Conservation (phyloP, 2,329 filamentous ascomycete genomes). For the Lojkania enalia region DNA sequence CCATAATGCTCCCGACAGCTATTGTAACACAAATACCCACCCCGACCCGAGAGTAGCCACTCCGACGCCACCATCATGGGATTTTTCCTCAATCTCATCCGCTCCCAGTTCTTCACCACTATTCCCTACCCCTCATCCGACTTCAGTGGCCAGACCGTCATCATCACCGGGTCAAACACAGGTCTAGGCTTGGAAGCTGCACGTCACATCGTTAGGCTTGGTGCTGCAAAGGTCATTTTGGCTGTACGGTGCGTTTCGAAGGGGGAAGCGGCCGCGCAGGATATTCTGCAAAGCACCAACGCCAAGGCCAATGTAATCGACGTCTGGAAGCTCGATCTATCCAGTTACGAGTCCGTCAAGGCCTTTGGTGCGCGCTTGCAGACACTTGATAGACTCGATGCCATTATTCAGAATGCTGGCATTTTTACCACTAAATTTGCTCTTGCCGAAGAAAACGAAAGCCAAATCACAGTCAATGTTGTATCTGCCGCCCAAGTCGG, state of each 20-base stretch:
- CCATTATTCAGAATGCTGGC: slow-evolving; percentile 47
- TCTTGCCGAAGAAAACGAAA: slow-evolving; percentile 19
- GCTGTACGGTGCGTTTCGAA: slow-evolving; percentile 29
- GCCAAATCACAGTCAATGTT: slow-evolving; percentile 27
- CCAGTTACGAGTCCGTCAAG: slow-evolving; percentile 42
- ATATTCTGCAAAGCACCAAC: slow-evolving; percentile 5
- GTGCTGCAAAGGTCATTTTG: slow-evolving; percentile 27
- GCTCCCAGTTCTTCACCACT: slow-evolving; percentile 44
- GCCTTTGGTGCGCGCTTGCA: slow-evolving; percentile 31
- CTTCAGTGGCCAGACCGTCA: slow-evolving; percentile 40
- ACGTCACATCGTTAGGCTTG: slow-evolving; percentile 27
- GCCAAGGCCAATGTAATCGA: slow-evolving; percentile 7
- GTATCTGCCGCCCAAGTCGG: slow-evolving; percentile 24
- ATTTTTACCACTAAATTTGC: slow-evolving; percentile 16
- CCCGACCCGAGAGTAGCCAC: too few species aligned
- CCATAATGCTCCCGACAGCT: too few species aligned
- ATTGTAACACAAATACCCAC: too few species aligned
- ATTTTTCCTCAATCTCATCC: slow-evolving; percentile 8
- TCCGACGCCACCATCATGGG: neutral
- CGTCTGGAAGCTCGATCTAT: slow-evolving; percentile 24
- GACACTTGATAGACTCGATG: slow-evolving; percentile 36
- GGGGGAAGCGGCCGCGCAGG: slow-evolving; percentile 24
- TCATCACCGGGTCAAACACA: slow-evolving; percentile 44
- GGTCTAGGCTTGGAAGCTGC: slow-evolving; percentile 32
- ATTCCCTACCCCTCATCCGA: slow-evolving; percentile 27